Evolutionary conservation across 257 asterid genomes (phyloP).

Genomic region (Gynochthodes officinalis): DNA sequence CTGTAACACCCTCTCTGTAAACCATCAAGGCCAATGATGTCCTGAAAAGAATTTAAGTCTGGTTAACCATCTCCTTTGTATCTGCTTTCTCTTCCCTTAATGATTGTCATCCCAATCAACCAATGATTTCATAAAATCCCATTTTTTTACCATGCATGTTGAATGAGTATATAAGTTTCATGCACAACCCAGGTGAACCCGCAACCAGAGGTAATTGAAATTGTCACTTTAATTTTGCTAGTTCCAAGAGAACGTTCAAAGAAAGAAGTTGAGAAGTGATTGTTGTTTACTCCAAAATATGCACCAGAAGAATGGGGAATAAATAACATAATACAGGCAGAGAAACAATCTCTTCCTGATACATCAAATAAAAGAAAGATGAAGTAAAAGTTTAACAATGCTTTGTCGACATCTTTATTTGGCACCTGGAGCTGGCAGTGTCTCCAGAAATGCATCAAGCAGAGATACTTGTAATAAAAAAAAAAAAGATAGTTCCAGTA

Average conservation of each 20-base stretch:
- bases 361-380: not conserved
- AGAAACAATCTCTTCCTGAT: not conserved
- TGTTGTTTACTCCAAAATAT: no score
- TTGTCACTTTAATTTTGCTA: not conserved
- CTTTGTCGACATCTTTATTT: no score
- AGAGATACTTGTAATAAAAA: no score
- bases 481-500: no score
- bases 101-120: not conserved
- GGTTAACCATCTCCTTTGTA: constrained; percentile 16
- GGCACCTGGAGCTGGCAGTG: not conserved
- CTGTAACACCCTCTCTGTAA: constrained; percentile 73
- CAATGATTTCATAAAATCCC: constrained; percentile 6
- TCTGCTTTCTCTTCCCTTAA: constrained; percentile 2
- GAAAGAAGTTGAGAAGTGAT: not conserved
- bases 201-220: not conserved
- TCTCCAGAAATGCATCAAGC: no score
- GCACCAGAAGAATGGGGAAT: constrained; percentile 1
- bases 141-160: not conserved
- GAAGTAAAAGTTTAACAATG: not conserved
- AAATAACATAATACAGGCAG: not conserved
- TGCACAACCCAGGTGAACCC: not conserved
- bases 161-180: not conserved
- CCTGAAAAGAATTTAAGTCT: constrained; percentile 57
- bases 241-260: not conserved
- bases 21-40: constrained; percentile 85